Base-by-base conservation (phyloP, 345 rosid genomes). In the Jatropha curcas region DNA sequence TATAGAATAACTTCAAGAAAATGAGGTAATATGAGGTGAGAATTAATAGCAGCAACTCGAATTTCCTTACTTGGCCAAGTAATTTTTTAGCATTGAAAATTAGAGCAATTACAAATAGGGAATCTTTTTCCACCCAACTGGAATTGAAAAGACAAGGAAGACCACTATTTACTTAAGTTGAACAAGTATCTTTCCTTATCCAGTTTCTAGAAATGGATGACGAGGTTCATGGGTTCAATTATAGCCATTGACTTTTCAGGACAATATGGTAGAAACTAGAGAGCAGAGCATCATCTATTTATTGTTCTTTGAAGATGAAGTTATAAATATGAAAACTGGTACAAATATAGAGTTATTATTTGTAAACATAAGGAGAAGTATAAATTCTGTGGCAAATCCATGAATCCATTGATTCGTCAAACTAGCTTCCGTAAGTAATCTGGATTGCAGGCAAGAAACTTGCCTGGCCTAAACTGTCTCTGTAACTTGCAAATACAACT, bases 401-500 rank as follows among this genome's bases (percentile, higher is more conserved):
- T 34, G 43, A 51, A 31, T 34, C 20, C 27, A 27, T 17, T 6
- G 31, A 35, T 22, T 20, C 50, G 30, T 13, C 35, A 56, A 39
- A 69, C 50, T 31, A 69, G 59, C 45, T 20, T 25, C 30, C 37
- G 12, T 6, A 24, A 65, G 5, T 7, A 25, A 25, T 30, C 37
- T 55, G 31, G 52, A 14, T 62, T 22, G 57, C 14, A 68, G 56
- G n/a, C 39, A 7, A 31, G 60, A 53, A 76, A 53, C 58, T 52
- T 70, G 65, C 71, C 79, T 70, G 74, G 58, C 74, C 74, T 39
- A 17, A 39, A 43, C 70, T 31, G 41, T 76, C 60, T 35, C 71
- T 31, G 39, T 76, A 76, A 70, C 74, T 76, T 14, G 66, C 70
- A 55, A 76, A 76, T 12, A 76, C 64, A 63, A 63, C 74, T 70